Percentiles rank a stretch among this genome's conserved stretches.
Evolutionary conservation across 345 rosid species (phyloP).

Genomic region (Carallia brachiata): DNA sequence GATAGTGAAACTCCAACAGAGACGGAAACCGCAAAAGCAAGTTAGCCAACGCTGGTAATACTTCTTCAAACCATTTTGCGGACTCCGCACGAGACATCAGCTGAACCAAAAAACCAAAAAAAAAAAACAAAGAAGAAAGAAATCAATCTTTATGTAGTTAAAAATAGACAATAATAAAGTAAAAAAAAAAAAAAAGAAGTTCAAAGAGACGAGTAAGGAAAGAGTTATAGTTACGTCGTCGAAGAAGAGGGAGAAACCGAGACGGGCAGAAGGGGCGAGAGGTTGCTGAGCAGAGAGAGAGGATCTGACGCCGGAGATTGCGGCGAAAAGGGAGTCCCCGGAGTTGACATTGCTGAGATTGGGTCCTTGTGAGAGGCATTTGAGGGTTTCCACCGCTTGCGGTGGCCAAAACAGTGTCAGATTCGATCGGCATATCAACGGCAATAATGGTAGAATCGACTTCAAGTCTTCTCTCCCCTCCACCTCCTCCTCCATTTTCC

Average conservation of each 20-base stretch:
- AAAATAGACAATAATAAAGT: background rate
- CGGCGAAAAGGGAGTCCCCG: constrained; percentile 54
- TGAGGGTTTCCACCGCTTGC: constrained; percentile 53
- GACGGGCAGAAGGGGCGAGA: constrained; percentile 44
- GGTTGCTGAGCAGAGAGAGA: constrained; percentile 35
- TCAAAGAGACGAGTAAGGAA: background rate
- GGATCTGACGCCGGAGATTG: constrained; percentile 53
- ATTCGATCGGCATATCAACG: constrained; percentile 40
- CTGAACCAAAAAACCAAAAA: constrained; percentile 28
- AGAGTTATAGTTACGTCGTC: constrained; percentile 43
- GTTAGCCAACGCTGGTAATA: constrained; percentile 60
- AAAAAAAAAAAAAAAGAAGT: background rate
- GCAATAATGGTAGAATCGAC: constrained; percentile 57
- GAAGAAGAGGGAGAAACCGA: constrained; percentile 65
- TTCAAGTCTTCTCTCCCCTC: constrained; percentile 52
- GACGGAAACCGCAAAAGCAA: constrained; percentile 63
- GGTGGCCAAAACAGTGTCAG: constrained; percentile 66
- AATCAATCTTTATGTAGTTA: background rate
- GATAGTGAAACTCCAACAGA: constrained; percentile 65
- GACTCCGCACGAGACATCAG: constrained; percentile 46
- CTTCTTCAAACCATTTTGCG: constrained; percentile 60
- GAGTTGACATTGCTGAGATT: constrained; percentile 54
- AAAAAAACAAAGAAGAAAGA: background rate
- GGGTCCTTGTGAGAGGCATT: constrained; percentile 63
- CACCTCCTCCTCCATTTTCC: constrained; percentile 6